Base-by-base conservation (phyloP, 331 rosid species). In the Erythrophleum ivorense region DNA sequence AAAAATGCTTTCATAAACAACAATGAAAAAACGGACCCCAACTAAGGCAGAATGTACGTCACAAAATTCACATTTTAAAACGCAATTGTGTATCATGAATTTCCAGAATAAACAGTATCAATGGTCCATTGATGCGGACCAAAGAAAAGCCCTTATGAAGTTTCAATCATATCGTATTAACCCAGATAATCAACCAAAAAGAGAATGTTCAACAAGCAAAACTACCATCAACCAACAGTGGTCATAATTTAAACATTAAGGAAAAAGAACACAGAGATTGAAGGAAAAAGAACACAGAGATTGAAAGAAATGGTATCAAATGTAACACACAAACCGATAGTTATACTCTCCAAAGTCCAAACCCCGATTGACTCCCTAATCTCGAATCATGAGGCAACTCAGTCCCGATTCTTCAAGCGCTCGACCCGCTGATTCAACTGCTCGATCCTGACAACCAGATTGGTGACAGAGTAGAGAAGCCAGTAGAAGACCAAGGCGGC, bases 381-480 rank as follows among this genome's bases (percentile, higher is more conserved):
- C 38, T 43, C 68, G 57, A 33, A 16, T 10, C 46, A 45, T 10
- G 40, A 52, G n/a, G 24, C 16, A 34, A 38, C 81, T 92, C 92
- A 96, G 15, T 96, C 97, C 65, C 89, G 85, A 73, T 73, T 93
- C 96, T 93, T 95, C 86, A 91, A 82, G 71, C 94, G 91, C 12
- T 96, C 97, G 29, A 94, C 75, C 52, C 98, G 94, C 91, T 96
- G 97, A 82, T 94, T 96, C 71, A 96, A 79, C 80, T 86, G 94
- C 45, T 96, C 98, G 82, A 96, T 90, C 88, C 78, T 84, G 31
- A 92, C 91, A 49, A 94, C 95, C 18, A 96, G 91, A 74, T 90
- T 78, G 10, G 98, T 96, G 69, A 96, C 95, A n/a, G 98, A 88
- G 84, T 94, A 94, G 19, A 96, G 88, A 6, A 94, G 94, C 99